Evolutionary conservation across 2,329 filamentous ascomycete genomes (phyloP), one percentile per base, ranked within the genome.

Genomic region (Neodidymelliopsis sp.): DNA sequence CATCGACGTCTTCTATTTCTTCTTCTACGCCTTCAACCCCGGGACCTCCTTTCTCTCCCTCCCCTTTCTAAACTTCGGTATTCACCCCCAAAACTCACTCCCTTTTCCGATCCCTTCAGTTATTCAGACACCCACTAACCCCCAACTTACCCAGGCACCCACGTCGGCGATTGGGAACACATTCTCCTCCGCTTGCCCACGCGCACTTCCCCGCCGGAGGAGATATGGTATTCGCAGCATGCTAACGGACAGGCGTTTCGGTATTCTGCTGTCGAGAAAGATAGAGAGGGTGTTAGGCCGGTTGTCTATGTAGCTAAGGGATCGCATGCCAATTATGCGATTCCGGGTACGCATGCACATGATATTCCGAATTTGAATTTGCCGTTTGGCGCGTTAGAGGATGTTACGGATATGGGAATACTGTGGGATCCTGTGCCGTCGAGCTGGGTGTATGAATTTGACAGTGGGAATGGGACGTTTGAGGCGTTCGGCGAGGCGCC

Each of bases 161-260:
- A 88, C 64, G 80, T 88, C 22, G 85, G 85, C 7, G 84, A 86
- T 62, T 85, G 83, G 84, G 84, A 87, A 63, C 84, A 87, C 66
- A 84, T 81, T 44, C 86, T 86, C 83, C 75, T 89, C 23, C 83
- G 85, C 9, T 89, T 89, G 67, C 40, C 74, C 12, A 75, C 85
- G 43, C 81, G 81, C 8, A 54, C 60, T 1, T 35, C 35, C 1
- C 18, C 47, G 2, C 85, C 85, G 0, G 67, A 78, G 53, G 74
- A 77, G 1, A 66, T 88, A 10, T 88, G 84, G 83, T 87, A 79
- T 62, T 83, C 79, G 41, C 85, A 88, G 62, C 86, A 88, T 65
- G 70, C 76, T 22, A 77, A 79, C 53, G 86, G 86, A 4, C 75
- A 88, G 67, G 85, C 85, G 1, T 88, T 87, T 66, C 78, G 75